Evolutionary conservation across 441 rosid genomes (phyloP), one percentile per base, ranked within the genome.

Genomic region (Theobroma grandiflorum): DNA sequence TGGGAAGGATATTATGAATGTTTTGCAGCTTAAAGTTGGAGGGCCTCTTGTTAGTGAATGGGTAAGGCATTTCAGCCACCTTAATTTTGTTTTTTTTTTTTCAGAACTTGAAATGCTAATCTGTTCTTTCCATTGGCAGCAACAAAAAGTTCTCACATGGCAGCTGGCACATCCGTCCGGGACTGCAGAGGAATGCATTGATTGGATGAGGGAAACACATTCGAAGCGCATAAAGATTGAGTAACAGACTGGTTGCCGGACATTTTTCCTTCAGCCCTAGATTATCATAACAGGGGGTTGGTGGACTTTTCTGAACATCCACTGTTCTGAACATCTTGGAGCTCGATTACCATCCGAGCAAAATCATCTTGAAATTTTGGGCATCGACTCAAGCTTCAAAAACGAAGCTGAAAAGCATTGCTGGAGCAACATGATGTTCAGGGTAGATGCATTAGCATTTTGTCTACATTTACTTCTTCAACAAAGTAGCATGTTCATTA

Each of bases 21-120:
- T 93, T 77, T 84, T 94, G 85, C 93, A 92, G 86, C 96, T 96
- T 55, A 88, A 87, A 76, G 77, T 87, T 4, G 98, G 98, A 81
- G 97, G 98, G 66, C 96, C 95, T 1, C 83, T 91, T 81, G 94
- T 96, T 80, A 88, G 86, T 78, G 98, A 93, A 79, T 96, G 98
- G 98, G 98, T 94, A 85, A 84, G 90, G 38, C 79, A 83, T 73
- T 53, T 82, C 49, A 43, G 78, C 43, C 50, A 8, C 63, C n/a
- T 15, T n/a, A 35, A 3, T 57, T 45, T n/a, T 1, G 4, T 22
- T 5, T n/a, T 8, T 49, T 9, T 1, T 14, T 2, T n/a, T 14
- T 12, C 8, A 31, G 22, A 77, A 15, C 2, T 16, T 74, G 20
- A 4, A 40, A 11, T 76, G n/a, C 38, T 22, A 26, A 12, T 65